phyloP scores from a whole-genome alignment of 2,329 filamentous ascomycete genomes.

The Penicillium sp. region DNA sequence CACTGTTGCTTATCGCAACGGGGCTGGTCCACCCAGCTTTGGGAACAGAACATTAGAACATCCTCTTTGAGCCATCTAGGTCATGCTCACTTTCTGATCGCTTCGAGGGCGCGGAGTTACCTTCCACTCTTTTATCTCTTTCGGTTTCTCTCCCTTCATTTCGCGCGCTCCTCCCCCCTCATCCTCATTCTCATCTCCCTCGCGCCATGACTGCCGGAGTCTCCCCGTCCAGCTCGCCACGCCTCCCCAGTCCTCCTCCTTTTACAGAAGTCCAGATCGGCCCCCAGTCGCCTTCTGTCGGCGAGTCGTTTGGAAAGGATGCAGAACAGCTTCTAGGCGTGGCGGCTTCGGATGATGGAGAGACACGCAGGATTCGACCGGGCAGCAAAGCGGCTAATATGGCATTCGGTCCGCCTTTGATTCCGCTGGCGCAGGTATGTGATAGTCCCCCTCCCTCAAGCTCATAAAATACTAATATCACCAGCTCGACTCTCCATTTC shows the following conservation, averaged over 20 bases:
- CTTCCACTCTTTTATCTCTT: constrained; percentile 22
- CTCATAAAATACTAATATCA: constrained; percentile 9
- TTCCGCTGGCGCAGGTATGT: constrained; percentile 79
- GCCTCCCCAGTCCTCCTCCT: constrained; percentile 91
- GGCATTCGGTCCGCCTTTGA: constrained; percentile 85
- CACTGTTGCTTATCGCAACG: constrained; percentile 22
- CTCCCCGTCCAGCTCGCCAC: constrained; percentile 75
- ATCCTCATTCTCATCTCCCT: neutral
- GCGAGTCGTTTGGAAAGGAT: constrained; percentile 63
- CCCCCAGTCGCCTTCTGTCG: constrained; percentile 72
- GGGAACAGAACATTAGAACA: neutral
- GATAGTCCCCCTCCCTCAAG: neutral
- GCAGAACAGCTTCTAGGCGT: constrained; percentile 58
- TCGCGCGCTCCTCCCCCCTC: constrained; percentile 8
- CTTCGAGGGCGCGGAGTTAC: constrained; percentile 16
- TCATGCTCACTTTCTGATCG: constrained; percentile 19
- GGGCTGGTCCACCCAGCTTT: neutral
- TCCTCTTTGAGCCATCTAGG: constrained; percentile 10
- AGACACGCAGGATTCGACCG: constrained; percentile 83
- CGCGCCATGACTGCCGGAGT: constrained; percentile 50
- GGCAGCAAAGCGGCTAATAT: constrained; percentile 93
- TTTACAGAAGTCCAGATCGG: constrained; percentile 92
- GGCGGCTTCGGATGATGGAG: constrained; percentile 70
- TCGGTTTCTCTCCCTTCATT: constrained; percentile 18
- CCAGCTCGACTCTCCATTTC: constrained; percentile 95